Percentiles rank a stretch among this genome's conserved stretches.
These are phyloP conservation scores for Aureobasidium subglaciale DNA, from an alignment of 2,329 filamentous ascomycete genomes.

Conservation along the genomic window DNA sequence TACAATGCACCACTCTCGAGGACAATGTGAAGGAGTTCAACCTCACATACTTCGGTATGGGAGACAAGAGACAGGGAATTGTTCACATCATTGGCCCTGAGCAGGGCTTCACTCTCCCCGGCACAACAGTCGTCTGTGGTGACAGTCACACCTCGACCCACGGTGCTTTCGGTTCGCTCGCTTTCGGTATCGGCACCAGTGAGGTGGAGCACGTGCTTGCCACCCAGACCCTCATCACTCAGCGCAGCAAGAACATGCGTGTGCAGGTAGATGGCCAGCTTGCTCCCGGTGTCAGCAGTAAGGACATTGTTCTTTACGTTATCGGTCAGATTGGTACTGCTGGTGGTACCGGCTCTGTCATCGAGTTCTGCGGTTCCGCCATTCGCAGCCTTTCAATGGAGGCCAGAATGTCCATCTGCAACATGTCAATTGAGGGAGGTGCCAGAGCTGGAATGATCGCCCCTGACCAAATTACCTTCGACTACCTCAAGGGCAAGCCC, in stretches of 20 bases:
- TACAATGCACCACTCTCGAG: conserved; percentile 92
- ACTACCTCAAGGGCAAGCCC: conserved; percentile 87
- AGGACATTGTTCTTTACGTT: conserved; percentile 87
- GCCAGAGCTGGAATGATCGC: conserved; percentile 95
- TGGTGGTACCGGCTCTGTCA: conserved; percentile 87
- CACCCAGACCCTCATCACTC: conserved; percentile 90
- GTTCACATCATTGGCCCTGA: conserved; percentile 98
- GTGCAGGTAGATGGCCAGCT: conserved; percentile 91
- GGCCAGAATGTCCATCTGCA: conserved; percentile 98
- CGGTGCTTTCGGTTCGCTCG: conserved; percentile 88
- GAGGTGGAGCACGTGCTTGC: conserved; percentile 98
- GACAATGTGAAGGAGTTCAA: conserved; percentile 96
- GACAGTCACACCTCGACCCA: conserved; percentile 98
- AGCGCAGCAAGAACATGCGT: conserved; percentile 97
- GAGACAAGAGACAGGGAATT: conserved; percentile 94
- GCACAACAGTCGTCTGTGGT: conserved; percentile 93
- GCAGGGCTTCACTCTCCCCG: conserved; percentile 96
- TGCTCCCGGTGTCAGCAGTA: conserved; percentile 85
- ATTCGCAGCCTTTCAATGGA: conserved; percentile 86
- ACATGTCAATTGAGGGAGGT: conserved; percentile 97
- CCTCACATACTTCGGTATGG: conserved; percentile 93
- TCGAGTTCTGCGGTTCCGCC: conserved; percentile 94
- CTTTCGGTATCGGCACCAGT: conserved; percentile 95
- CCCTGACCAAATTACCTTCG: conserved; percentile 87
- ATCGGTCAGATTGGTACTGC: conserved; percentile 94